These are phyloP conservation scores for Myriosclerotinia duriaeana DNA, from an alignment of 2,329 filamentous ascomycete genomes.

Conservation along the genomic window DNA sequence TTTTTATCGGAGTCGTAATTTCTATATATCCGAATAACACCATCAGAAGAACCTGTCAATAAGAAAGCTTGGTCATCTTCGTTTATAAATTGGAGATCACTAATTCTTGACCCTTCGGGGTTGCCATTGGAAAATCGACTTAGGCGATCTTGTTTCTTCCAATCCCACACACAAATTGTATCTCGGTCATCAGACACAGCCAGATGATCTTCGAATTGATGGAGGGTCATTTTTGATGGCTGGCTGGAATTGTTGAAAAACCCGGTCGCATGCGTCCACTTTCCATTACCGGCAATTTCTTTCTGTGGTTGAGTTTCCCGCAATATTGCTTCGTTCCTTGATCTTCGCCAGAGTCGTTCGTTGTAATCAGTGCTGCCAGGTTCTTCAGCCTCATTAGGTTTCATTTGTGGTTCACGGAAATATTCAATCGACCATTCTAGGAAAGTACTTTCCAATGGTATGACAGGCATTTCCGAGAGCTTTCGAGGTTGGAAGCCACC, in stretches of 20 bases:
- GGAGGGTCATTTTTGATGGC: constrained; percentile 89
- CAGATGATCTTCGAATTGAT: constrained; percentile 96
- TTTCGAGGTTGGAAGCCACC: constrained; percentile 68
- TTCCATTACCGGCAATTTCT: constrained; percentile 77
- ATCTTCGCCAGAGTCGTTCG: constrained; percentile 85
- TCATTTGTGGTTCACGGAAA: constrained; percentile 98
- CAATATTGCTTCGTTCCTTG: constrained; percentile 89
- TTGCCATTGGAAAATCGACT: constrained; percentile 94
- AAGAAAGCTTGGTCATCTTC: constrained; percentile 95
- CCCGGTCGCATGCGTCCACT: constrained; percentile 80
- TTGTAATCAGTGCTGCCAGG: constrained; percentile 97
- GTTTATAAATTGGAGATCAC: constrained; percentile 95
- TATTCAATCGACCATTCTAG: constrained; percentile 97
- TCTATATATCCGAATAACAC: constrained; percentile 88
- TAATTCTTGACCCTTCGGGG: constrained; percentile 85
- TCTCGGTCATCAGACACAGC: constrained; percentile 92
- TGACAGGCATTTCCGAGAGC: constrained; percentile 55
- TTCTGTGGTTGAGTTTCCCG: constrained; percentile 92
- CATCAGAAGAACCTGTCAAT: constrained; percentile 93
- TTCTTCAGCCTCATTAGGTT: constrained; percentile 90
- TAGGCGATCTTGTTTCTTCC: constrained; percentile 72
- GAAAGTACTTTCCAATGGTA: constrained; percentile 81
- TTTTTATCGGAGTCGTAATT: constrained; percentile 78
- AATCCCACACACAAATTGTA: constrained; percentile 90
- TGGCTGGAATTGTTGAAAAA: constrained; percentile 89